These are phyloP conservation scores for Citrus inodora DNA, from an alignment of 345 rosid genomes.

Conservation along the genomic window DNA sequence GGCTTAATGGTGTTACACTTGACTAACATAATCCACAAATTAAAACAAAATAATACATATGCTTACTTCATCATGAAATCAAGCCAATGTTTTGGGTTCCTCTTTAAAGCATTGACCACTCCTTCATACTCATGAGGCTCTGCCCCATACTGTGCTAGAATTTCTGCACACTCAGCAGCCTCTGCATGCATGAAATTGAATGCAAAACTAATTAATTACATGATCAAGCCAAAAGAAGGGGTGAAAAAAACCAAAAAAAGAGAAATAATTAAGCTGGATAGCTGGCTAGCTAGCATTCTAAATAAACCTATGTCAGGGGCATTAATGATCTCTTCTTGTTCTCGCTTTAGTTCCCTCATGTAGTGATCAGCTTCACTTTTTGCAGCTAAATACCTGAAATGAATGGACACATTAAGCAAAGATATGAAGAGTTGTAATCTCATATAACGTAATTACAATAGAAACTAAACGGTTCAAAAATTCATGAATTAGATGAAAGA, in stretches of 20 bases:
- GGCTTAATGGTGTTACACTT: no score
- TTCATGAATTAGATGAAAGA: no score
- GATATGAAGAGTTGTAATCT: no score
- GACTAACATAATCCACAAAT: neutral
- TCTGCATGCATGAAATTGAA: slow-evolving; percentile 16
- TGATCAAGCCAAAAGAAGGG: neutral
- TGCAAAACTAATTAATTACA: neutral
- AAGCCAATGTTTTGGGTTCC: slow-evolving; percentile 29
- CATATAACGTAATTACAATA: no score
- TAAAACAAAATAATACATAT: no score
- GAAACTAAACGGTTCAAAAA: no score
- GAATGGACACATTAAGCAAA: no score
- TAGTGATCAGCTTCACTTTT: slow-evolving; percentile 38
- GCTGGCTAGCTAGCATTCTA: neutral
- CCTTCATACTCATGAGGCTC: slow-evolving; percentile 33
- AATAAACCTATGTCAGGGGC: slow-evolving; percentile 32
- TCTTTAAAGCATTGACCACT: slow-evolving; percentile 26
- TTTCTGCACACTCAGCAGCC: slow-evolving; percentile 38
- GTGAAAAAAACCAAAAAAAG: no score
- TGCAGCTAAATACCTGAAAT: slow-evolving; percentile 32
- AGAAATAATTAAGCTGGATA: no score
- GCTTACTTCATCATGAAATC: slow-evolving; percentile 37
- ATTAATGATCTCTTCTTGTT: slow-evolving; percentile 30
- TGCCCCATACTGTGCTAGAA: slow-evolving; percentile 26
- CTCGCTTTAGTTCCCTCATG: slow-evolving; percentile 25